Evolutionary conservation across 2,329 filamentous ascomycete genomes (phyloP).

Genomic region (Metarhizium robertsii): DNA sequence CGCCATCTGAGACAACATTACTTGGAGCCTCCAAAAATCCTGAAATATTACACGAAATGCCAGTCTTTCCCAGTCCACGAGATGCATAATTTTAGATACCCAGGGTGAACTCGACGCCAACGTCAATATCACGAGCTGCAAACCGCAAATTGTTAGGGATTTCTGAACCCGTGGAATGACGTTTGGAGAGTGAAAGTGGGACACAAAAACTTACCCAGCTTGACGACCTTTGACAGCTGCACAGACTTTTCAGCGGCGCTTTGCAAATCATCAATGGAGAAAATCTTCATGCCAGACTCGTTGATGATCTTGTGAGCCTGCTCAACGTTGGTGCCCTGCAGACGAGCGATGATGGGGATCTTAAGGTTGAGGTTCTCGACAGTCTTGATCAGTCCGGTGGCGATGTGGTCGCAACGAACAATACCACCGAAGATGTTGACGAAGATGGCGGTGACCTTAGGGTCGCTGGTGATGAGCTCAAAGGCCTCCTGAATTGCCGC

Average conservation of each 20-base stretch:
- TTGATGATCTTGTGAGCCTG: constrained; percentile 86
- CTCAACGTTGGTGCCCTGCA: constrained; percentile 98
- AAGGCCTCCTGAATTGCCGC: constrained; percentile 96
- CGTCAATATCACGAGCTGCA: constrained; percentile 85
- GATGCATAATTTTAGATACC: constrained; percentile 56
- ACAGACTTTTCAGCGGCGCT: constrained; percentile 95
- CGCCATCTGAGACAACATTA: background rate
- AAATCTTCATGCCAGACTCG: constrained; percentile 98
- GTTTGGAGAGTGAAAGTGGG: background rate
- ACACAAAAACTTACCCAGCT: constrained; percentile 64
- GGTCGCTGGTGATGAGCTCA: constrained; percentile 95
- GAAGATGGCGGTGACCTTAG: constrained; percentile 97
- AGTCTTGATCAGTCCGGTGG: constrained; percentile 89
- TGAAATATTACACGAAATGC: constrained; percentile 19
- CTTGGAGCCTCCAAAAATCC: background rate
- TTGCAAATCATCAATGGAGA: constrained; percentile 97
- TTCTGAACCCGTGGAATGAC: background rate
- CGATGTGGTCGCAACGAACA: constrained; percentile 94
- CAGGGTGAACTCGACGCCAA: constrained; percentile 89
- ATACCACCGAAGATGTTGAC: constrained; percentile 99
- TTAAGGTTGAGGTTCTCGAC: constrained; percentile 91
- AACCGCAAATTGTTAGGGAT: constrained; percentile 11
- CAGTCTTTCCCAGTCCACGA: constrained; percentile 4
- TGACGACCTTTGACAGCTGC: constrained; percentile 98
- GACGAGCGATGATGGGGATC: constrained; percentile 90